A percentile compares a stretch with the other conserved stretches of the same genome.
Evolutionary conservation across 495 filamentous ascomycete species (phyloP).

Genomic region (Xylaria acuta): DNA sequence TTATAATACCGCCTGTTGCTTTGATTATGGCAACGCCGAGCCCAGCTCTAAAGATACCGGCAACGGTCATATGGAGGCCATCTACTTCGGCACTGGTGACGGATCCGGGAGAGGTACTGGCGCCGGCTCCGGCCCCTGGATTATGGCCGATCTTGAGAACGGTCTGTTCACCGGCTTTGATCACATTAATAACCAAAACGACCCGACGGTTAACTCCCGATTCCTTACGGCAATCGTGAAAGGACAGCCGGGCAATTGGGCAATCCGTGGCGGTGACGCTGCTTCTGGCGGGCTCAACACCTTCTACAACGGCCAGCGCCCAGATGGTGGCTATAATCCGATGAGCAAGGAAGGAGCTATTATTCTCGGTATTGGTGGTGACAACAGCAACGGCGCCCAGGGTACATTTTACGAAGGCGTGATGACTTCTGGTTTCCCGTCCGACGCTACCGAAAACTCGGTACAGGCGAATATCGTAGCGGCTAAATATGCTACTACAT

Average conservation of each 20-base stretch:
- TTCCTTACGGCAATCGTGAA: slow-evolving; percentile 61
- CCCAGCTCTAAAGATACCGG: slow-evolving; percentile 59
- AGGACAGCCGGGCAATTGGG: slow-evolving; percentile 57
- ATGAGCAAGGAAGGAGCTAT: slow-evolving; percentile 66
- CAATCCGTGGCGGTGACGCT: slow-evolving; percentile 60
- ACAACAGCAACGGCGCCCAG: slow-evolving; percentile 57
- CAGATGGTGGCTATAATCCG: slow-evolving; percentile 58
- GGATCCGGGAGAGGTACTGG: slow-evolving; percentile 56
- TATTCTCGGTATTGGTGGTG: slow-evolving; percentile 60
- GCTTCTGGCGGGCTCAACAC: slow-evolving; percentile 59
- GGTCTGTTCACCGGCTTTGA: slow-evolving; percentile 60
- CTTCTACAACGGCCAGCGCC: slow-evolving; percentile 59
- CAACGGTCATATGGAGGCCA: slow-evolving; percentile 65
- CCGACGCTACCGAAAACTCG: slow-evolving; percentile 58
- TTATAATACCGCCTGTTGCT: slow-evolving; percentile 64
- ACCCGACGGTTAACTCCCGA: slow-evolving; percentile 55
- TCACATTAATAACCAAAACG: slow-evolving; percentile 45
- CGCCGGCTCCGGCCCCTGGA: slow-evolving; percentile 61
- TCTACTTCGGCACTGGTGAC: slow-evolving; percentile 58
- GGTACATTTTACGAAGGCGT: slow-evolving; percentile 68
- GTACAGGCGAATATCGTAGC: slow-evolving; percentile 65
- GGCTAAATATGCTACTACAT: slow-evolving; percentile 55
- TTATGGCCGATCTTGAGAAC: slow-evolving; percentile 68
- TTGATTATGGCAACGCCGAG: slow-evolving; percentile 68
- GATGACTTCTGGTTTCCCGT: slow-evolving; percentile 64